Conservation (phyloP, 2,329 filamentous ascomycete species). For the Xylariomycetidae sp. region DNA sequence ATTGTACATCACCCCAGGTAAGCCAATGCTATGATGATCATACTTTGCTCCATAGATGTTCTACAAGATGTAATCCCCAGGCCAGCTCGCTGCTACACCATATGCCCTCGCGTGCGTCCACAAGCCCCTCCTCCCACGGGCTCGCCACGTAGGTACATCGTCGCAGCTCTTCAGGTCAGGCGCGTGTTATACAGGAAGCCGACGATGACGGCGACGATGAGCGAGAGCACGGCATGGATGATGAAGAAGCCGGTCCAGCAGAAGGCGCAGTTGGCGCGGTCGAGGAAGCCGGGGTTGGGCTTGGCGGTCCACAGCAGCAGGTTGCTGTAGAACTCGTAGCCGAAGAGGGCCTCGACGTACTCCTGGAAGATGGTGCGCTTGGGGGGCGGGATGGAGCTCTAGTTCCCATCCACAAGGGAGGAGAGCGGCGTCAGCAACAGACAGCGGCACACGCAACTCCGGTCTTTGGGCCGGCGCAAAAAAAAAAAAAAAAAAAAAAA, state of each 20-base stretch:
- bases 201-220: conserved; percentile 2
- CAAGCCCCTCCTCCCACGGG: background rate
- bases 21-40: too few species aligned
- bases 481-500: too few species aligned
- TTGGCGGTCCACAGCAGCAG: conserved; percentile 5
- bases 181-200: conserved; percentile 2
- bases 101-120: background rate
- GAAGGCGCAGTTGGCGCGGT: background rate
- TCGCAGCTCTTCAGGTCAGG: background rate
- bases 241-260: conserved; percentile 5
- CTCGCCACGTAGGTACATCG: background rate
- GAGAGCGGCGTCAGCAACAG: too few species aligned
- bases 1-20: too few species aligned
- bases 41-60: too few species aligned
- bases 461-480: too few species aligned
- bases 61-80: too few species aligned
- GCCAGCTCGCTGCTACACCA: too few species aligned
- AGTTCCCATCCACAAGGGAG: background rate
- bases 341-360: conserved; percentile 10
- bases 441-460: too few species aligned
- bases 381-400: conserved; percentile 9
- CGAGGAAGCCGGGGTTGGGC: background rate
- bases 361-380: conserved; percentile 7
- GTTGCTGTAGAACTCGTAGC: conserved; percentile 5
- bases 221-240: conserved; percentile 2